phyloP scores from a whole-genome alignment of 1,139 yeast genomes.

The Meyerozyma carpophila region DNA sequence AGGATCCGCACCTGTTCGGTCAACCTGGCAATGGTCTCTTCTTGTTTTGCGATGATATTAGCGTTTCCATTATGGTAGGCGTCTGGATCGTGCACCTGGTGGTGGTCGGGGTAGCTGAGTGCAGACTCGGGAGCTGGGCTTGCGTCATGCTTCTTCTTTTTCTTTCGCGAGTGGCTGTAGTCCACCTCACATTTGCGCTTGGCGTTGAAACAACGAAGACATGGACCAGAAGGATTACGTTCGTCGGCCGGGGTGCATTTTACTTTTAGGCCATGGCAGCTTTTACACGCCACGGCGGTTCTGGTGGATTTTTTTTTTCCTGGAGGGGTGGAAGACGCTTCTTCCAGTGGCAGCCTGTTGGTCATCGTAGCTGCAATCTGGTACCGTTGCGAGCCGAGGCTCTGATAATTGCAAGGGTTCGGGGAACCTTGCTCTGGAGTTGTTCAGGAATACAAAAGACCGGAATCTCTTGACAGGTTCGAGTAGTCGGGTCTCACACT shows the following conservation, averaged over 20 bases:
- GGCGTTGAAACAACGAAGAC: conserved; percentile 67
- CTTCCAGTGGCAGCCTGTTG: background rate
- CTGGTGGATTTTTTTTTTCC: conserved; percentile 14
- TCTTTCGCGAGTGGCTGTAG: conserved; percentile 52
- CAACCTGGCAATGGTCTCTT: conserved; percentile 2
- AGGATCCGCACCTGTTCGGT: conserved; percentile 1
- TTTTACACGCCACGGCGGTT: conserved; percentile 60
- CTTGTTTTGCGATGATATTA: background rate
- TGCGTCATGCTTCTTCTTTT: conserved; percentile 26
- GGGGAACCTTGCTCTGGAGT: too few relatives aligned
- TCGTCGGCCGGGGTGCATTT: conserved; percentile 73
- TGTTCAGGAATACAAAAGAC: too few relatives aligned
- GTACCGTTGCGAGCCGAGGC: background rate
- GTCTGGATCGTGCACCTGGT: background rate
- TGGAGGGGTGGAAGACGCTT: background rate
- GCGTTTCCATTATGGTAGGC: background rate
- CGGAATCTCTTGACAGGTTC: too few relatives aligned
- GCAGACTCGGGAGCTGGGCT: background rate
- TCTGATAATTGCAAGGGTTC: too few relatives aligned
- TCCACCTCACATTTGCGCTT: conserved; percentile 65
- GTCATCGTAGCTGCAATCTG: background rate
- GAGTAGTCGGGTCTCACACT: too few relatives aligned
- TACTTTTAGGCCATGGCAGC: conserved; percentile 77
- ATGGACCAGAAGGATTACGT: conserved; percentile 54
- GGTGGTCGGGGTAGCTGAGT: background rate